Conservation (phyloP, 2,329 filamentous ascomycete genomes). For the Aureobasidium subglaciale region DNA sequence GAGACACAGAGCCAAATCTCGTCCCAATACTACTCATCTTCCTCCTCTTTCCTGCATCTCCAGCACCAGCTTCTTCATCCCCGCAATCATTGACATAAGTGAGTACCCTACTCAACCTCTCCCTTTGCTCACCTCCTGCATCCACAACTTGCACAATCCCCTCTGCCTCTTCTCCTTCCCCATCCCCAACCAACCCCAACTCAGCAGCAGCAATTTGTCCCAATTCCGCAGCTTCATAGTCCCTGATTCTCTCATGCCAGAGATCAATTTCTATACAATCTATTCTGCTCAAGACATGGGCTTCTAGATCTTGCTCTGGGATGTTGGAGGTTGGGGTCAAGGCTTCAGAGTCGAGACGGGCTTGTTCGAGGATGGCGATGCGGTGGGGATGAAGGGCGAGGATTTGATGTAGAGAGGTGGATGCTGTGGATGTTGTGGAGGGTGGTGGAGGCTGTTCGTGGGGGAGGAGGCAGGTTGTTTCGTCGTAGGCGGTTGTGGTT, state of each 20-base stretch:
- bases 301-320: background rate
- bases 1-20: background rate
- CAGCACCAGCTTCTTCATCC: background rate
- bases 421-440: background rate
- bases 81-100: background rate
- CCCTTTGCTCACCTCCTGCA: background rate
- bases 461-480: background rate
- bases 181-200: background rate
- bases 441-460: background rate
- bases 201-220: background rate
- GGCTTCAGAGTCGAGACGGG: background rate
- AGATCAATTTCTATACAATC: slow-evolving; percentile 4
- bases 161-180: background rate
- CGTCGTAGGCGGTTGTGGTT: background rate
- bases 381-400: background rate
- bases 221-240: slow-evolving; percentile 1
- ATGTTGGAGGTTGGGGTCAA: no score
- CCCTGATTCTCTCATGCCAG: background rate
- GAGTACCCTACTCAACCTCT: slow-evolving; percentile 1
- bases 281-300: background rate
- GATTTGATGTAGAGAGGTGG: background rate
- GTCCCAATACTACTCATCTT: background rate
- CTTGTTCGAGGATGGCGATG: background rate
- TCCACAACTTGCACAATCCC: background rate
- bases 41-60: background rate